Evolutionary conservation across 805 yeast genomes (phyloP).

Genomic region (Starmerella sirachaensis): DNA sequence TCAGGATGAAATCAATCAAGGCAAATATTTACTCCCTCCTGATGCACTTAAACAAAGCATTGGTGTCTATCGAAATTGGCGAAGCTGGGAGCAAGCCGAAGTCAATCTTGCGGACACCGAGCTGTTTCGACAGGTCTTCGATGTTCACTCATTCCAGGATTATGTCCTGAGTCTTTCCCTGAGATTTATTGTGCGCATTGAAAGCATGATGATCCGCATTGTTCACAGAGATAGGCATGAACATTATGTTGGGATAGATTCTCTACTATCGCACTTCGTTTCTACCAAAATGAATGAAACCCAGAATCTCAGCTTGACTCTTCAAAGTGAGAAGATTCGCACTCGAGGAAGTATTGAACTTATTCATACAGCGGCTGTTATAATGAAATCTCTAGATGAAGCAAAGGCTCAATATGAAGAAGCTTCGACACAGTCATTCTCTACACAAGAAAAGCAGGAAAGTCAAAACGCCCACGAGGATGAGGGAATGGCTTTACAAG

Average conservation of each 20-base stretch:
- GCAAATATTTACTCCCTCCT: conserved; percentile 36
- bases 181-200: conserved; percentile 4
- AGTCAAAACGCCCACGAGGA: neutral
- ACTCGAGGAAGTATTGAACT: conserved; percentile 21
- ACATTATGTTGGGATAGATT: conserved; percentile 15
- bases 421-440: neutral
- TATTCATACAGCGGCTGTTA: conserved; percentile 14
- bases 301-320: conserved; percentile 15
- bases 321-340: conserved; percentile 20
- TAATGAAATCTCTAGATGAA: conserved; percentile 1
- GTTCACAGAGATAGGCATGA: conserved; percentile 13
- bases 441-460: neutral
- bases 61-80: conserved; percentile 60
- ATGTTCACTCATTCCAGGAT: conserved; percentile 14
- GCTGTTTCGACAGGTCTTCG: conserved; percentile 20
- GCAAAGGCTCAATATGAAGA: neutral
- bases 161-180: conserved; percentile 13
- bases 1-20: conserved; percentile 27
- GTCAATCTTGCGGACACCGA: conserved; percentile 19
- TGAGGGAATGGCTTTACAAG: conserved; percentile 9
- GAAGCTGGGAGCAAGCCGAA: conserved; percentile 68
- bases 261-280: conserved; percentile 3
- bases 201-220: conserved; percentile 15
- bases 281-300: conserved; percentile 14
- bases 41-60: conserved; percentile 46